Conservation (phyloP, 2,329 filamentous ascomycete genomes). For the Aspergillus transmontanensis region DNA sequence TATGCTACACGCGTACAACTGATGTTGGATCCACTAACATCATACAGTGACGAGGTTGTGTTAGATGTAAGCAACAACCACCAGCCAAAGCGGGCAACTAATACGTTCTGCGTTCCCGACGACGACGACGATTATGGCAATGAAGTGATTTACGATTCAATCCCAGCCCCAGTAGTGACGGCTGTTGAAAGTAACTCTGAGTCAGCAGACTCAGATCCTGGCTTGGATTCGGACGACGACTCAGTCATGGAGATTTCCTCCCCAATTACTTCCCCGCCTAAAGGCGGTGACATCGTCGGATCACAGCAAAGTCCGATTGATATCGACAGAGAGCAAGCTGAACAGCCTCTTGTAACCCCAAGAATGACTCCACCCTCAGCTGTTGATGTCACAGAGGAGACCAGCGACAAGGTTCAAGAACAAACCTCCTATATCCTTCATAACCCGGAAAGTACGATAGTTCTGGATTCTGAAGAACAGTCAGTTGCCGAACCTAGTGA, state of each 20-base stretch:
- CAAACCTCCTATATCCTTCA: slow-evolving; percentile 6
- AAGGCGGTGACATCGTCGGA: slow-evolving; percentile 12
- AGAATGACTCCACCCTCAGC: slow-evolving; percentile 25
- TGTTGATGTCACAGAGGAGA: background rate
- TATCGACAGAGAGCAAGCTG: slow-evolving; percentile 16
- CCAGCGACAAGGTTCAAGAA: slow-evolving; percentile 5
- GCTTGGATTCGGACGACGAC: slow-evolving; percentile 23
- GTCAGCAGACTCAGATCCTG: slow-evolving; percentile 13
- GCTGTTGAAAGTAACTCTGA: slow-evolving; percentile 12
- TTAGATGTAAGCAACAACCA: background rate
- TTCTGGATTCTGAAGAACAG: slow-evolving; percentile 7
- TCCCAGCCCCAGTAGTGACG: slow-evolving; percentile 6
- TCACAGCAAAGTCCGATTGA: slow-evolving; percentile 19
- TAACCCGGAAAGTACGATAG: slow-evolving; percentile 10
- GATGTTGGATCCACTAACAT: slow-evolving; percentile 12
- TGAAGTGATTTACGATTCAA: slow-evolving; percentile 16
- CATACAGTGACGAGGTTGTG: slow-evolving; percentile 10
- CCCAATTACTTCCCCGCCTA: slow-evolving; percentile 26
- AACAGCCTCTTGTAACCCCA: slow-evolving; percentile 25
- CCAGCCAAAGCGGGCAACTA: slow-evolving; percentile 25
- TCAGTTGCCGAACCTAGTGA: slow-evolving; percentile 3
- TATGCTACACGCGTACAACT: slow-evolving; percentile 11
- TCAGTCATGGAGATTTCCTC: slow-evolving; percentile 25
- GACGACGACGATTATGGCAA: slow-evolving; percentile 40
- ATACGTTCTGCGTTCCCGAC: slow-evolving; percentile 46